Conservation (phyloP, 257 asterid species). For the Penstemon davidsonii region DNA sequence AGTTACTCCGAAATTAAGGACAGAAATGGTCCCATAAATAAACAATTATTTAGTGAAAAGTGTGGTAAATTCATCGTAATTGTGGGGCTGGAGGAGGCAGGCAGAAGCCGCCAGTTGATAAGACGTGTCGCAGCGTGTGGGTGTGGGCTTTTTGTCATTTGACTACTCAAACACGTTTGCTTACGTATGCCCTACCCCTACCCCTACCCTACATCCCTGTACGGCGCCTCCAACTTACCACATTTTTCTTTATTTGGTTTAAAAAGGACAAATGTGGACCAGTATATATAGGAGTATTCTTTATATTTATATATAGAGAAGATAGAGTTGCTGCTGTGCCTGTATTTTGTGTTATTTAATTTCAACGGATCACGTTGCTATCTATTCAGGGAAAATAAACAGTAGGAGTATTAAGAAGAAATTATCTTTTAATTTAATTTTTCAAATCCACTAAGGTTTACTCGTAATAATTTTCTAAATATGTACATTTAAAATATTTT, state of each 20-base stretch:
- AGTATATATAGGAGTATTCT: background rate
- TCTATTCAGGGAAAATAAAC: background rate
- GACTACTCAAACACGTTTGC: slow-evolving; percentile 31
- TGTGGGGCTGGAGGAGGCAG: slow-evolving; percentile 37
- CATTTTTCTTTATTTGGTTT: background rate
- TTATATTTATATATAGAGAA: background rate
- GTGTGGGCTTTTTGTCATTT: slow-evolving; percentile 34
- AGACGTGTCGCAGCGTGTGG: slow-evolving; percentile 53
- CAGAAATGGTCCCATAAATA: background rate
- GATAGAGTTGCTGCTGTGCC: background rate
- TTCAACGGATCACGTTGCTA: slow-evolving; percentile 16
- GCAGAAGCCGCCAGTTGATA: slow-evolving; percentile 68
- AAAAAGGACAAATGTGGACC: too few species aligned
- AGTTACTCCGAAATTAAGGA: background rate
- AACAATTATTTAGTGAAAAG: background rate
- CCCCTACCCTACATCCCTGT: slow-evolving; percentile 16
- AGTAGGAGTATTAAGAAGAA: too few species aligned
- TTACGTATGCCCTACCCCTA: slow-evolving; percentile 72
- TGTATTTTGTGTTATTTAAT: slow-evolving; percentile 5
- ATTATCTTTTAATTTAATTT: too few species aligned
- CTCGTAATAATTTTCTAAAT: too few species aligned
- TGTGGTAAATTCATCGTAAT: background rate
- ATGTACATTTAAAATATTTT: too few species aligned
- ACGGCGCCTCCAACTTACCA: slow-evolving; percentile 58
- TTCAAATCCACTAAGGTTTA: too few species aligned